A percentile compares a stretch with the other conserved stretches of the same genome.
These are phyloP conservation scores for Lentinula novae-zelandiae DNA, from an alignment of 1,284 basidiomycete genomes.

Conservation along the genomic window DNA sequence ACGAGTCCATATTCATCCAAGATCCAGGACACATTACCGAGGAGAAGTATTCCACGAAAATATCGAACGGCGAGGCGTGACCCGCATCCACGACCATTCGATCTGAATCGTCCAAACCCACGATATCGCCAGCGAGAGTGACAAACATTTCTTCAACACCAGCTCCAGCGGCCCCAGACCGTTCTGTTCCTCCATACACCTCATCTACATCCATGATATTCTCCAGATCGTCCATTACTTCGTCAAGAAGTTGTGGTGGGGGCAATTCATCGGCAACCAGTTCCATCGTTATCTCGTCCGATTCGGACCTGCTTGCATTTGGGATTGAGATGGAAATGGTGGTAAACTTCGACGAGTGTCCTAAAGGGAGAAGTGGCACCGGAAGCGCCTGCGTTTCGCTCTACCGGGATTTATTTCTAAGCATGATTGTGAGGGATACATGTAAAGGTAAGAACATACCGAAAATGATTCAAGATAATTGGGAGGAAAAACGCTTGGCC, in stretches of 20 bases:
- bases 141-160: background rate
- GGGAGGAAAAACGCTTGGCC: background rate
- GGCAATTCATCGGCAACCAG: background rate
- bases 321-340: background rate
- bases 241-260: background rate
- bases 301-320: background rate
- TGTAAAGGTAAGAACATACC: background rate
- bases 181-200: background rate
- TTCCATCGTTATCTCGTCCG: background rate
- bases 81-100: conserved; percentile 2
- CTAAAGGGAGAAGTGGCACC: background rate
- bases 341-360: background rate
- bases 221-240: background rate
- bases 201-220: background rate
- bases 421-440: background rate
- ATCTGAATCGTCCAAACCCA: conserved; percentile 1
- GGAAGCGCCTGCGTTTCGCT: background rate
- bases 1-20: background rate
- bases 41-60: conserved; percentile 6
- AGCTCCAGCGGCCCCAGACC: background rate
- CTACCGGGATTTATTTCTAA: background rate
- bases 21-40: conserved; percentile 7
- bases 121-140: background rate
- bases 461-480: background rate
- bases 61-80: background rate